Conservation (phyloP, 805 yeast genomes). For the Metschnikowia lochheadii region DNA sequence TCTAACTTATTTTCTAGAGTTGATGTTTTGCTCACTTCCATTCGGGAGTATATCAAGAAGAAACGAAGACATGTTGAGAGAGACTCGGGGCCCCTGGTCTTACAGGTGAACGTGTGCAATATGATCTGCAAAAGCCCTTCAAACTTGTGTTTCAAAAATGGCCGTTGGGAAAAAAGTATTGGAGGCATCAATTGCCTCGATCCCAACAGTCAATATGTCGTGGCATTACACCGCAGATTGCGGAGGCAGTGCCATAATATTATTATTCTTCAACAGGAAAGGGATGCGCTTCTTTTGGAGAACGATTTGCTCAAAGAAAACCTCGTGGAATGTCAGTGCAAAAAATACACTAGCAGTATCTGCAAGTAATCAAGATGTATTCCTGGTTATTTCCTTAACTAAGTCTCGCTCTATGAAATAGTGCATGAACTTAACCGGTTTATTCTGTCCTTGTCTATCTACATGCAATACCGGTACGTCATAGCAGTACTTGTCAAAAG, state of each 20-base stretch:
- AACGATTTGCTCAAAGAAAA: constrained; percentile 2
- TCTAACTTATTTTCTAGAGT: background rate
- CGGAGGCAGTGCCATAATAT: constrained; percentile 13
- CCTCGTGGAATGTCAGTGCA: background rate
- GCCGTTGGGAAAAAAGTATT: constrained; percentile 8
- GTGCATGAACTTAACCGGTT: constrained; percentile 65
- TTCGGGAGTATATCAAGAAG: background rate
- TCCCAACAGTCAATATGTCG: background rate
- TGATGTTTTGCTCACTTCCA: background rate
- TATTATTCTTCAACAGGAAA: constrained; percentile 13
- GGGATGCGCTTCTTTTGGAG: constrained; percentile 8
- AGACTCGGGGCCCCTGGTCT: background rate
- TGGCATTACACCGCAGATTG: background rate
- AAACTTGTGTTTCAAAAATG: constrained; percentile 4
- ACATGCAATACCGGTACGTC: constrained; percentile 79
- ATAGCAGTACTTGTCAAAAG: constrained; percentile 71
- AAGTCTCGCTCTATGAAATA: constrained; percentile 54
- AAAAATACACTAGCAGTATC: background rate
- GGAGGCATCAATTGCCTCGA: constrained; percentile 6
- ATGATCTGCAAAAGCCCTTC: constrained; percentile 5
- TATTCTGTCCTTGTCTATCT: constrained; percentile 43
- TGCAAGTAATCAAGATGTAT: background rate
- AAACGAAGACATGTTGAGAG: background rate
- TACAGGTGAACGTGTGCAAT: background rate
- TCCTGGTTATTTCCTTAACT: background rate